Conservation (phyloP, 306 rosid genomes). For the Castanea mollissima region DNA sequence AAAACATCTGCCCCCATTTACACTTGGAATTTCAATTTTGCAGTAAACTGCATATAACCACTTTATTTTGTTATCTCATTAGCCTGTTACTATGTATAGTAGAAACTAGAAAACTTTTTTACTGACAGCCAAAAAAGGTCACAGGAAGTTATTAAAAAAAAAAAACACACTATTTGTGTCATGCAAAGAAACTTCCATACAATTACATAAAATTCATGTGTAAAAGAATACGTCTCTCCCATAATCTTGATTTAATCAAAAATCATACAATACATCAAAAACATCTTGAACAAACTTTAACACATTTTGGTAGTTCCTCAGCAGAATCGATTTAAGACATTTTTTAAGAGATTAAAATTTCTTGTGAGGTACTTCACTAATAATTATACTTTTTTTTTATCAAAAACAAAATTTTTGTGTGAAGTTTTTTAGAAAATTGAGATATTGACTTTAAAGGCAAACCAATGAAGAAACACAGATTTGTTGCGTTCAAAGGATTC, state of each 20-base stretch:
- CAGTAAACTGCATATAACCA: not conserved
- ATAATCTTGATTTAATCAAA: not conserved
- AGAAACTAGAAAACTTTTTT: not conserved
- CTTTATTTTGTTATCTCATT: not conserved
- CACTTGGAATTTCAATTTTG: not conserved
- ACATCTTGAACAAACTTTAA: not conserved
- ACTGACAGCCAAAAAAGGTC: not conserved
- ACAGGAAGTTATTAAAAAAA: not conserved
- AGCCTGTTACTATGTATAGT: not conserved
- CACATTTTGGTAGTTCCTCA: not conserved
- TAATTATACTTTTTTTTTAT: not conserved
- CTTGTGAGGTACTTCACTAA: not conserved
- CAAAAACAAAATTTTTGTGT: not conserved
- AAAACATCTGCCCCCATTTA: not conserved
- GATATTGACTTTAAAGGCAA: not conserved
- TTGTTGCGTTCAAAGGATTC: not conserved
- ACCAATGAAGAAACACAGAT: not conserved
- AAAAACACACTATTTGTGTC: too few relatives aligned
- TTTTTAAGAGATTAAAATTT: not conserved
- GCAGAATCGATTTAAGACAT: not conserved
- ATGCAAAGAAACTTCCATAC: not conserved
- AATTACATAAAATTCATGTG: not conserved
- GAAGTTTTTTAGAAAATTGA: not conserved
- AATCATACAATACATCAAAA: not conserved
- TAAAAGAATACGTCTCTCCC: not conserved